Evolutionary conservation across 140 eudicot species (phyloP).

Genomic region (Ambrosia hybrid): DNA sequence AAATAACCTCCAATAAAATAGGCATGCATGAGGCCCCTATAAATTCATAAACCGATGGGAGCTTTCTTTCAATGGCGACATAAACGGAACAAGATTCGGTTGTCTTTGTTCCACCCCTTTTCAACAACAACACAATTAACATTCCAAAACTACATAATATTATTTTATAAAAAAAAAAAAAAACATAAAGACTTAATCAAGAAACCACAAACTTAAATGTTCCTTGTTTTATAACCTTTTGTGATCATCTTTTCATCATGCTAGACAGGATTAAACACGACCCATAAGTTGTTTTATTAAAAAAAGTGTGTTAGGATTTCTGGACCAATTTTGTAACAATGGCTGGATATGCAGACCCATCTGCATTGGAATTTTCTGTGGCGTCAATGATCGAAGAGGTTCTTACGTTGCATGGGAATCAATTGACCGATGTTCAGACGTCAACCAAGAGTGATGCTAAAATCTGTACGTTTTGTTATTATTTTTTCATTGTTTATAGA

Average conservation of each 20-base stretch:
- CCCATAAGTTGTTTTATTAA: background rate
- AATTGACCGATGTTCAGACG: slow-evolving; percentile 52
- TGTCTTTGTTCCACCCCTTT: slow-evolving; percentile 8
- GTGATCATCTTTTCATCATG: slow-evolving; percentile 9
- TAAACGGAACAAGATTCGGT: slow-evolving; percentile 25
- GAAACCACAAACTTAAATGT: slow-evolving; percentile 2
- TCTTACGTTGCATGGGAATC: slow-evolving; percentile 61
- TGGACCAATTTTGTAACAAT: slow-evolving; percentile 10
- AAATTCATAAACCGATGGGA: slow-evolving; percentile 24
- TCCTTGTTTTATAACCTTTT: no score
- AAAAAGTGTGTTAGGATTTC: background rate
- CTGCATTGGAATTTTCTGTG: slow-evolving; percentile 40
- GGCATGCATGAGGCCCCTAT: slow-evolving; percentile 1
- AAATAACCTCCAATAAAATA: background rate
- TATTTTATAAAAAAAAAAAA: background rate
- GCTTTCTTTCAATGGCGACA: slow-evolving; percentile 34
- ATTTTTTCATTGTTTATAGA: background rate
- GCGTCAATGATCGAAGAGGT: slow-evolving; percentile 69
- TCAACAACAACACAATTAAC: no score
- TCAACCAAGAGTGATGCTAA: slow-evolving; percentile 60
- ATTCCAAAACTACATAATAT: no score
- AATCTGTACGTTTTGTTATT: slow-evolving; percentile 44
- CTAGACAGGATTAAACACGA: slow-evolving; percentile 4
- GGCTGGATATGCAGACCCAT: slow-evolving; percentile 38
- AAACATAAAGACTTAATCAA: slow-evolving; percentile 11